Evolutionary conservation across 1,139 yeast species (phyloP).

Genomic region (Zygoascus sp.): DNA sequence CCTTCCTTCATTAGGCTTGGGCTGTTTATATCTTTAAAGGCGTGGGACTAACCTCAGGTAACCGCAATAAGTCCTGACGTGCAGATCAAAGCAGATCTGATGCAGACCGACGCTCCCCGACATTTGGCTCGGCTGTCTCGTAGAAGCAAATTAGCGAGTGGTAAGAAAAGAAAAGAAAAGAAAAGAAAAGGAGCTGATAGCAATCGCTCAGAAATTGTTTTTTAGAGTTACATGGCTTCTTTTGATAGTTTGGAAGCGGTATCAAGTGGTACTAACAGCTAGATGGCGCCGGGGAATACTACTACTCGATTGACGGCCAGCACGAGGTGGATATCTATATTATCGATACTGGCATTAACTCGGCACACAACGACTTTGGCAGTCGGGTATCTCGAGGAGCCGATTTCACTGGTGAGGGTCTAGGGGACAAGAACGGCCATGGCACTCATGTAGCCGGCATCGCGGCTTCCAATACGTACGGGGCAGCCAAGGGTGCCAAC

Average conservation of each 20-base stretch:
- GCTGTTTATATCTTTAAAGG: not conserved
- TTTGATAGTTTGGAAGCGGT: too few relatives aligned
- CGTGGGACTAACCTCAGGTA: constrained; percentile 19
- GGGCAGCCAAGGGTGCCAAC: constrained; percentile 67
- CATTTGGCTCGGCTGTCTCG: constrained; percentile 66
- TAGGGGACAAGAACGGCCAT: constrained; percentile 68
- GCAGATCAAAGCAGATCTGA: constrained; percentile 26
- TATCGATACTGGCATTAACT: constrained; percentile 70
- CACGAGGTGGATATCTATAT: constrained; percentile 64
- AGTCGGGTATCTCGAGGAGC: constrained; percentile 56
- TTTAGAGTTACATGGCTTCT: too few relatives aligned
- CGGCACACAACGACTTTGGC: constrained; percentile 59
- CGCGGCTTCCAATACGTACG: constrained; percentile 70
- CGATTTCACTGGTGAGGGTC: constrained; percentile 60
- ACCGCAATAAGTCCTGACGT: constrained; percentile 31
- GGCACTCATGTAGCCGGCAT: constrained; percentile 90
- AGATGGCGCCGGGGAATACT: constrained; percentile 27
- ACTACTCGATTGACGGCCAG: constrained; percentile 39
- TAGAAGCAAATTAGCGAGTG: constrained; percentile 37
- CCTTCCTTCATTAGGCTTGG: not conserved
- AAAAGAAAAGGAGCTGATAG: too few relatives aligned
- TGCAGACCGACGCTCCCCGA: constrained; percentile 57
- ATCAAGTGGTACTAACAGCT: not conserved
- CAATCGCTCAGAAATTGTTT: too few relatives aligned
- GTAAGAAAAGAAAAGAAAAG: too few relatives aligned